Base-by-base conservation (phyloP, 805 yeast species). In the Danielia reshetovae region DNA sequence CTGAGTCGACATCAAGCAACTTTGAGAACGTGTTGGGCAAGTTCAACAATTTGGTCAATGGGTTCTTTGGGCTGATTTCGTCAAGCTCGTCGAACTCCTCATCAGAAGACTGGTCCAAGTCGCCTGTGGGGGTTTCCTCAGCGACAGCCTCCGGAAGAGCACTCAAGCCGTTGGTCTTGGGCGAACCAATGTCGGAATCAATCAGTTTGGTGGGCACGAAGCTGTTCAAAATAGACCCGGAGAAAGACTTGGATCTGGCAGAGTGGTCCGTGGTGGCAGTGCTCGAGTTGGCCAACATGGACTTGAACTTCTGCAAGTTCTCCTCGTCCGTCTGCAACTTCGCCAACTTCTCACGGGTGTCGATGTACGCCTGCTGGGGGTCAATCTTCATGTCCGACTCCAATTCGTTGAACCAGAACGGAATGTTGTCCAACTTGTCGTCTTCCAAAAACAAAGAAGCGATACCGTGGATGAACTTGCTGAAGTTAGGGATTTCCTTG, bases 371-470 rank as follows among this genome's bases (percentile, higher is more conserved):
- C 51, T 81, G 83, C 45, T 76, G 75, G n/a, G 94, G 94, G 52
- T 84, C 82, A 45, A 74, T 74, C 47, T 86, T 74, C 39, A 55
- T 33, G 35, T 55, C 59, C 15, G 46, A 40, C 35, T 86, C 97
- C 50, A 93, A 68, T 42, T 90, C 97, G 39, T 94, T 85, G 46
- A 87, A 72, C 98, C 98, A 90, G 59, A 88, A 85, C 36, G 98
- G 98, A 43, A 90, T 70, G 43, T 82, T 79, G 55, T 87, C 96
- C 54, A 90, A 72, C 48, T 83, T 81, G 51, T 90, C 97, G 56
- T 86, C 93, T 54, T 90, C 97, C 35, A 87, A 76, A 55, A 81
- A 90, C 43, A 90, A 70, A 2, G 87, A 73, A 4, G 96, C 88
- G 38, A 88, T 77, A 62, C 97, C 97, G 57, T 90, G 98, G 47